phyloP scores from a whole-genome alignment of 2,329 filamentous ascomycete species.

The Trichophyton verrucosum region DNA sequence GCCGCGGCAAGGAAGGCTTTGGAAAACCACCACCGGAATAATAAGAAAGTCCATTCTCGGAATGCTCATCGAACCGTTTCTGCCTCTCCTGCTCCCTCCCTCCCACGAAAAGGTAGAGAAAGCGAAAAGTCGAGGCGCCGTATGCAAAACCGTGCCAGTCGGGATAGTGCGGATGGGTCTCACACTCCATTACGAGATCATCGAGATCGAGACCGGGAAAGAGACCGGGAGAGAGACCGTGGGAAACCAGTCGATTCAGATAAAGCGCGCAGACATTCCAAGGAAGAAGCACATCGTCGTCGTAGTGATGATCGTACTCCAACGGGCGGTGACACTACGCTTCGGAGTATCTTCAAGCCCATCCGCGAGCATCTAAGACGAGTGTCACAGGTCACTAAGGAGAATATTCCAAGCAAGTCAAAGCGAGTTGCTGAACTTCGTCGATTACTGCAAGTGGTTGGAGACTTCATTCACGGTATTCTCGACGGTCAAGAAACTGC shows the following conservation, averaged over 20 bases:
- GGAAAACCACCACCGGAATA: constrained; percentile 90
- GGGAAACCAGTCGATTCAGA: constrained; percentile 2
- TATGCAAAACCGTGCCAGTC: constrained; percentile 28
- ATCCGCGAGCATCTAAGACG: constrained; percentile 32
- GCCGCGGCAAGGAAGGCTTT: constrained; percentile 63
- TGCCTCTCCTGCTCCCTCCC: constrained; percentile 34
- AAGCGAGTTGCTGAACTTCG: constrained; percentile 34
- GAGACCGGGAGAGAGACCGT: constrained; percentile 18
- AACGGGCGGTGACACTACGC: constrained; percentile 30
- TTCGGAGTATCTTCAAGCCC: constrained; percentile 36
- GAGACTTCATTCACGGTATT: constrained; percentile 34
- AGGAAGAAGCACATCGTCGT: constrained; percentile 17
- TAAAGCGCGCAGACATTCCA: background rate
- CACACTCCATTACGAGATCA: constrained; percentile 30
- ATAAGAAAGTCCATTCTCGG: constrained; percentile 52
- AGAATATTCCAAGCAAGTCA: constrained; percentile 32
- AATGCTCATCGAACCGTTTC: constrained; percentile 27
- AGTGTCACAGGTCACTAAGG: constrained; percentile 36
- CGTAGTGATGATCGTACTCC: constrained; percentile 16
- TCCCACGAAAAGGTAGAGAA: constrained; percentile 32
- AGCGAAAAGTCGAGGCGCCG: constrained; percentile 31
- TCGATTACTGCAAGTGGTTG: constrained; percentile 33
- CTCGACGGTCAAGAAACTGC: constrained; percentile 28
- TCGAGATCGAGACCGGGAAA: no score
- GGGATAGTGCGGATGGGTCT: constrained; percentile 33